Conservation (phyloP, 2,329 filamentous ascomycete genomes). For the Sporothrix phasma region DNA sequence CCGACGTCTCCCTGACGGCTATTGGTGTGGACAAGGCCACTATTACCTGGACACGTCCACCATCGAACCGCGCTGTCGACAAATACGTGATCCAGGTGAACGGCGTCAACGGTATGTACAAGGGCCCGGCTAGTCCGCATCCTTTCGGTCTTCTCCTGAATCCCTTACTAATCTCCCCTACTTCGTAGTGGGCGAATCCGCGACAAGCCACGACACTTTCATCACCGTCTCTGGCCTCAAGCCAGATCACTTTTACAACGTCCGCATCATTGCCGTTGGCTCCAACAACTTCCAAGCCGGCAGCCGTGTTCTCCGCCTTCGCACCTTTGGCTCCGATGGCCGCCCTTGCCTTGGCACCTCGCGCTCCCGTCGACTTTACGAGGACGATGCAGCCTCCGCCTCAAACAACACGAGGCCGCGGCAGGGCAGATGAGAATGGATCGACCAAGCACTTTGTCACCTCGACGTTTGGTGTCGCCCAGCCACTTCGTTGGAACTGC, state of each 20-base stretch:
- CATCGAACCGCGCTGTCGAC: slow-evolving; percentile 55
- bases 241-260: slow-evolving; percentile 83
- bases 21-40: slow-evolving; percentile 82
- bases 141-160: not conserved
- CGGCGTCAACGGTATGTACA: slow-evolving; percentile 68
- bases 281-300: slow-evolving; percentile 86
- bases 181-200: slow-evolving; percentile 67
- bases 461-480: slow-evolving; percentile 16
- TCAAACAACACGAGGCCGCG: slow-evolving; percentile 32
- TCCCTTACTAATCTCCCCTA: not conserved
- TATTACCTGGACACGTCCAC: slow-evolving; percentile 78
- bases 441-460: slow-evolving; percentile 14
- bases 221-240: slow-evolving; percentile 82
- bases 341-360: slow-evolving; percentile 50
- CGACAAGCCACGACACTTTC: slow-evolving; percentile 65
- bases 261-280: slow-evolving; percentile 85
- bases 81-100: slow-evolving; percentile 93
- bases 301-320: slow-evolving; percentile 73
- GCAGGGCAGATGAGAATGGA: slow-evolving; percentile 43
- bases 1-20: slow-evolving; percentile 80
- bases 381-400: slow-evolving; percentile 38
- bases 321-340: slow-evolving; percentile 60
- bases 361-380: slow-evolving; percentile 46
- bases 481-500: slow-evolving; percentile 8
- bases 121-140: not conserved